Evolutionary conservation across 441 rosid genomes (phyloP).

Genomic region (Gossypium schwendimanii): DNA sequence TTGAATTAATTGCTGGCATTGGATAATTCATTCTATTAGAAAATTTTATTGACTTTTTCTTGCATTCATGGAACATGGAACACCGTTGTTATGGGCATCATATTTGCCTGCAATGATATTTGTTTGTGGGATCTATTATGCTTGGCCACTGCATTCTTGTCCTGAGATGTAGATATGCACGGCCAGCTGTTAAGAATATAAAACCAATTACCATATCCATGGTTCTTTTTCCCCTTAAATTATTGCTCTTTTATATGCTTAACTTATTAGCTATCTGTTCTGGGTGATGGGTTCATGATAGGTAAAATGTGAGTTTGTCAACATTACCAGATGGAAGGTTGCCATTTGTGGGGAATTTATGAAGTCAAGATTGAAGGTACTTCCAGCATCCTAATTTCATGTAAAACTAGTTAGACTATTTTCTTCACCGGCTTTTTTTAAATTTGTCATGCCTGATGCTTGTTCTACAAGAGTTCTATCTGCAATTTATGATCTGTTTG

Average conservation of each 20-base stretch:
- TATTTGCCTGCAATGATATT: not conserved
- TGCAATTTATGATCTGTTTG: conserved; percentile 18
- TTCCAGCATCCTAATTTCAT: not conserved
- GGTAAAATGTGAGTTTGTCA: conserved; percentile 84
- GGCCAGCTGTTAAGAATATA: not conserved
- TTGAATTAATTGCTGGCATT: not conserved
- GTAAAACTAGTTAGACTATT: not conserved
- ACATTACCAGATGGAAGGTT: conserved; percentile 76
- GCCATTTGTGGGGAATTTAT: conserved; percentile 97
- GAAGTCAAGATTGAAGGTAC: conserved; percentile 70
- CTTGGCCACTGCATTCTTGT: not conserved
- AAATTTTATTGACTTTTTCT: not conserved
- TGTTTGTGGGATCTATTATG: not conserved
- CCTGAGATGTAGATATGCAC: not conserved
- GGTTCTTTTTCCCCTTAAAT: not conserved
- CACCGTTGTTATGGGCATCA: not conserved
- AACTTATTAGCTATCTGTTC: not conserved
- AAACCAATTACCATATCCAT: conserved; percentile 6
- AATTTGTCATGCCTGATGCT: not conserved
- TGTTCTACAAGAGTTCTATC: conserved; percentile 12
- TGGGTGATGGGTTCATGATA: conserved; percentile 23
- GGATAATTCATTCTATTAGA: not conserved
- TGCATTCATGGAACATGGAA: not conserved
- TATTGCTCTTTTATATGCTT: conserved; percentile 1
- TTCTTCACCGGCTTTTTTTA: not conserved